Evolutionary conservation across 1,284 basidiomycete genomes (phyloP).

Genomic region (Naganishia liquefaciens): DNA sequence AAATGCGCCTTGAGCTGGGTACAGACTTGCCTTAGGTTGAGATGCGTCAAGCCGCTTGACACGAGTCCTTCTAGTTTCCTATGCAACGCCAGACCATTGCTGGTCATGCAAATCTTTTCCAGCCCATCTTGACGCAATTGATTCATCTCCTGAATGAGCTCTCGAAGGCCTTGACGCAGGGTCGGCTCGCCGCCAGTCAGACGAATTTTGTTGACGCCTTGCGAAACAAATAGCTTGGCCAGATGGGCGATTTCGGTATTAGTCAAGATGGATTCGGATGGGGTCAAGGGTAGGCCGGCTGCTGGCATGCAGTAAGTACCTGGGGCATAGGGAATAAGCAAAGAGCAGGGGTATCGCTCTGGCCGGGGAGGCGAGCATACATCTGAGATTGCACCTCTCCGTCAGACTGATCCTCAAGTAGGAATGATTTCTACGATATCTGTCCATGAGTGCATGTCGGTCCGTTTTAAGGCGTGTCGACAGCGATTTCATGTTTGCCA

Average conservation of each 20-base stretch:
- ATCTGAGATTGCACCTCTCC: conserved; percentile 82
- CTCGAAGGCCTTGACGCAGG: conserved; percentile 71
- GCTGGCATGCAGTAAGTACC: conserved; percentile 90
- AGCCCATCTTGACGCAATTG: conserved; percentile 29
- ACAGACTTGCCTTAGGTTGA: conserved; percentile 32
- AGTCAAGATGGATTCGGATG: conserved; percentile 67
- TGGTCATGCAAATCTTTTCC: conserved; percentile 33
- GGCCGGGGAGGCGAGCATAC: conserved; percentile 55
- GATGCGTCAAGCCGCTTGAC: conserved; percentile 28
- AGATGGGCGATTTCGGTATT: conserved; percentile 74
- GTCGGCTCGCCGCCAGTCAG: conserved; percentile 88
- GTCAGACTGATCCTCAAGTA: conserved; percentile 84
- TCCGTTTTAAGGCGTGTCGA: conserved; percentile 5
- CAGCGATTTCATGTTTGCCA: not conserved
- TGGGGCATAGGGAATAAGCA: conserved; percentile 43
- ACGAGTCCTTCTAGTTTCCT: conserved; percentile 31
- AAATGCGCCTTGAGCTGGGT: not conserved
- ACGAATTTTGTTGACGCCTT: conserved; percentile 80
- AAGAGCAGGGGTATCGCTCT: not conserved
- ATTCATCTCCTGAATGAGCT: conserved; percentile 72
- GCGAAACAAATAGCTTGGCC: conserved; percentile 73
- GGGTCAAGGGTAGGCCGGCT: conserved; percentile 75
- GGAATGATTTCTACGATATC: conserved; percentile 69
- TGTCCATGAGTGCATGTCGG: conserved; percentile 55
- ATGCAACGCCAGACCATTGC: conserved; percentile 31